Conservation (phyloP, 2,329 filamentous ascomycete species). For the Ophioceras dolichostomum region DNA sequence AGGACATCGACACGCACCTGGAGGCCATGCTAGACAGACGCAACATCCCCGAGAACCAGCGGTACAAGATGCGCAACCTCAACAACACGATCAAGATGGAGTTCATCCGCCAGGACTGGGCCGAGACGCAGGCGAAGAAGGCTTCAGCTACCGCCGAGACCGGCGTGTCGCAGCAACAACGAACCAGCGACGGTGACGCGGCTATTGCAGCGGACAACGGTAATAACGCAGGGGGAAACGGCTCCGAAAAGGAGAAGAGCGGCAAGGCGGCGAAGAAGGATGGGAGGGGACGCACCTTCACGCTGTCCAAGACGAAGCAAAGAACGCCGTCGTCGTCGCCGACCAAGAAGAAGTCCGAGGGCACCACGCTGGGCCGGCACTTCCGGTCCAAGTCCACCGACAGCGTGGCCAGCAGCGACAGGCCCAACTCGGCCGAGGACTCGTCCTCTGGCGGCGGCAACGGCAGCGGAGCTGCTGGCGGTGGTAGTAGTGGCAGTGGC, state of each 20-base stretch:
- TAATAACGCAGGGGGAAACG: no score
- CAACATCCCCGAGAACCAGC: conserved; percentile 88
- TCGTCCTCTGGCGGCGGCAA: conserved; percentile 22
- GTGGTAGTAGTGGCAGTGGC: no score
- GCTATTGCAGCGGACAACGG: not conserved
- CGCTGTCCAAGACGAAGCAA: conserved; percentile 51
- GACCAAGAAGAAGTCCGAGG: conserved; percentile 57
- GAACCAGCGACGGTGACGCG: not conserved
- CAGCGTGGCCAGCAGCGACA: conserved; percentile 48
- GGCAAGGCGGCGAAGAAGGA: conserved; percentile 37
- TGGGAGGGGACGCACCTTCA: conserved; percentile 66
- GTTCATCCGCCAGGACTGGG: conserved; percentile 83
- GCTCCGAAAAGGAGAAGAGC: conserved; percentile 25
- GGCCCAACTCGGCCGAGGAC: conserved; percentile 30
- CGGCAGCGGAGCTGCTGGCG: no score
- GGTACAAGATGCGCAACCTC: conserved; percentile 87
- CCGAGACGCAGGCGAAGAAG: conserved; percentile 44
- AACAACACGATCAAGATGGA: conserved; percentile 88
- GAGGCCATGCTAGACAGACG: conserved; percentile 65
- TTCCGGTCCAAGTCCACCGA: conserved; percentile 64
- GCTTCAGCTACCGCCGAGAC: not conserved
- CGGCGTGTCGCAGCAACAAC: not conserved
- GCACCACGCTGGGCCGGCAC: conserved; percentile 45
- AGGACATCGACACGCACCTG: conserved; percentile 43
- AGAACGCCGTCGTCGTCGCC: conserved; percentile 56